These are phyloP conservation scores for Pleurostoma richardsiae DNA, from an alignment of 2,329 filamentous ascomycete species.

Conservation along the genomic window DNA sequence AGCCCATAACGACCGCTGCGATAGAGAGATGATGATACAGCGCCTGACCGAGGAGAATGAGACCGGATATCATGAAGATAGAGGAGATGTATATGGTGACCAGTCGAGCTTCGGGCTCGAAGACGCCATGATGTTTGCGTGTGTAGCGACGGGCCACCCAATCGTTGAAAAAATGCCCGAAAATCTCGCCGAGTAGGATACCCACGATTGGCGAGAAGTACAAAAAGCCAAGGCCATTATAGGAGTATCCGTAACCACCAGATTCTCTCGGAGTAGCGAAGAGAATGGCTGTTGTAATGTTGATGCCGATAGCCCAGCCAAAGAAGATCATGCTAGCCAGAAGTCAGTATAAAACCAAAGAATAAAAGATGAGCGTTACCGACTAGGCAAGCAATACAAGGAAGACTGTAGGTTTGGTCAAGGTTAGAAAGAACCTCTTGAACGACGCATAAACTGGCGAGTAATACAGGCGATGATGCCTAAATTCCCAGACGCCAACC, in stretches of 20 bases:
- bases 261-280: constrained; percentile 30
- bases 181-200: constrained; percentile 35
- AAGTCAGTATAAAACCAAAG: neutral
- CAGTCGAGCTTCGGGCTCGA: constrained; percentile 39
- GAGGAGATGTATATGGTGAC: constrained; percentile 31
- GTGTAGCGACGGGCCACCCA: constrained; percentile 26
- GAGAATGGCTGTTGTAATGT: constrained; percentile 35
- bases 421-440: neutral
- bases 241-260: constrained; percentile 32
- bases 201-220: constrained; percentile 42
- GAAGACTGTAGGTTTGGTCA: neutral
- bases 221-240: constrained; percentile 28
- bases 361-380: neutral
- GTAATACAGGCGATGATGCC: constrained; percentile 1
- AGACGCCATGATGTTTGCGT: constrained; percentile 16
- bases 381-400: constrained; percentile 1
- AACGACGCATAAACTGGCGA: neutral
- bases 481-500: neutral
- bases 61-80: constrained; percentile 31
- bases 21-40: constrained; percentile 35
- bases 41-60: constrained; percentile 37
- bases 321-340: constrained; percentile 13
- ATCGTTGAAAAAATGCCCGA: constrained; percentile 43
- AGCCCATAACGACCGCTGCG: constrained; percentile 35
- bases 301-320: constrained; percentile 33